A percentile compares a stretch with the other conserved stretches of the same genome.
These are phyloP conservation scores for Multifurca ochricompacta DNA, from an alignment of 768 basidiomycete species.

Conservation along the genomic window DNA sequence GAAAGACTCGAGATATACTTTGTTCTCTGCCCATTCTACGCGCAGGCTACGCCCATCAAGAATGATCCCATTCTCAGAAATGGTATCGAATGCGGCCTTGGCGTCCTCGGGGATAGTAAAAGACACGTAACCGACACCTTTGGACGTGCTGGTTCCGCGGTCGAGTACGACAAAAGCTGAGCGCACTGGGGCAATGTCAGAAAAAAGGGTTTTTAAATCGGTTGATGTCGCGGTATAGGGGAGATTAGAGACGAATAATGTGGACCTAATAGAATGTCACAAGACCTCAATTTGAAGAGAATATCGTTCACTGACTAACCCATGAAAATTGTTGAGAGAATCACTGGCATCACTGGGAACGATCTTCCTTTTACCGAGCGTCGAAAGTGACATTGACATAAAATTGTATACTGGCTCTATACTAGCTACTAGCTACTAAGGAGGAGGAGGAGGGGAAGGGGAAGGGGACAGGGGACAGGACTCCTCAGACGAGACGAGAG, in stretches of 20 bases:
- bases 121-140: constrained; percentile 95
- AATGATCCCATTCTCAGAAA: constrained; percentile 54
- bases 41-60: constrained; percentile 64
- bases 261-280: constrained; percentile 47
- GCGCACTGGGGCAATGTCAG: constrained; percentile 89
- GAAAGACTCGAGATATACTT: constrained; percentile 38
- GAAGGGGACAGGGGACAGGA: too few species aligned
- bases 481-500: too few species aligned
- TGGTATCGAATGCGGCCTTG: constrained; percentile 56
- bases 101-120: constrained; percentile 90
- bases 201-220: constrained; percentile 88
- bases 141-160: constrained; percentile 64
- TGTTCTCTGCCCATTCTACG: constrained; percentile 73
- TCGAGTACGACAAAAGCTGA: constrained; percentile 90
- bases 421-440: too few species aligned
- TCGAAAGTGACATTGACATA: constrained; percentile 9
- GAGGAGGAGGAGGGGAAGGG: too few species aligned
- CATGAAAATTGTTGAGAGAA: constrained; percentile 29
- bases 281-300: background rate
- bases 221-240: constrained; percentile 86
- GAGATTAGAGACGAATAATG: constrained; percentile 88
- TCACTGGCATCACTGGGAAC: too few species aligned
- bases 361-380: constrained; percentile 40
- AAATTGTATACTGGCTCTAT: background rate
- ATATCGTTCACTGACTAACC: constrained; percentile 25